phyloP scores from a whole-genome alignment of 164 flowering plant genomes.

The Stephania cephalantha region DNA sequence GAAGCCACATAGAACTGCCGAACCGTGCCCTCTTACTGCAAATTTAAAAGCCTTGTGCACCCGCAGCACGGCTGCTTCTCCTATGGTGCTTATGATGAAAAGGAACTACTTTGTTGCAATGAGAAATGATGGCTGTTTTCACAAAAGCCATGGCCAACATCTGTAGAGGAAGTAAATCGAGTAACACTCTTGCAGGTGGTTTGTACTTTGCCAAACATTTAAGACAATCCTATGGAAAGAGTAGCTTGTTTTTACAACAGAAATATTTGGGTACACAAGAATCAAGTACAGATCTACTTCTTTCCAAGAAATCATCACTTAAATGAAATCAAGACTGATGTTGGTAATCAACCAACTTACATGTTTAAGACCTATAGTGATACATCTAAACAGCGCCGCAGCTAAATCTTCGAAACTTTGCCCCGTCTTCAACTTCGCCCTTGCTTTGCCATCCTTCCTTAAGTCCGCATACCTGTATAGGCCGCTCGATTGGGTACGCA shows the following conservation, averaged over 20 bases:
- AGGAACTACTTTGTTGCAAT: too few species aligned
- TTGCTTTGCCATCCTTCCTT: conserved; percentile 49
- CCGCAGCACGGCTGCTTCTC: too few species aligned
- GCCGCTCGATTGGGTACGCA: conserved; percentile 45
- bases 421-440: conserved; percentile 38
- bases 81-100: too few species aligned
- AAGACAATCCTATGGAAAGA: not conserved
- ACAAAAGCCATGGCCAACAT: not conserved
- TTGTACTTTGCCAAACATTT: not conserved
- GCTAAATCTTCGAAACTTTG: conserved; percentile 19
- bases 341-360: not conserved
- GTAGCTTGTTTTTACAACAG: not conserved
- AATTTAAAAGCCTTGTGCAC: too few species aligned
- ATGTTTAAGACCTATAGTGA: not conserved
- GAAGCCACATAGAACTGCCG: too few species aligned
- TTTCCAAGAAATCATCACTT: not conserved
- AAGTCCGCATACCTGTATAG: conserved; percentile 39
- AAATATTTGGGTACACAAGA: not conserved
- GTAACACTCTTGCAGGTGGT: not conserved
- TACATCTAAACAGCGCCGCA: conserved; percentile 15
- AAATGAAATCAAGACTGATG: not conserved
- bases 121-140: too few species aligned
- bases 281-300: not conserved
- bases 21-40: too few species aligned
- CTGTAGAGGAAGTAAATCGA: not conserved